A percentile compares a stretch with the other conserved stretches of the same genome.
Conservation (phyloP, 176 grass and related monocot genomes). For the Aegilops tauschii region DNA sequence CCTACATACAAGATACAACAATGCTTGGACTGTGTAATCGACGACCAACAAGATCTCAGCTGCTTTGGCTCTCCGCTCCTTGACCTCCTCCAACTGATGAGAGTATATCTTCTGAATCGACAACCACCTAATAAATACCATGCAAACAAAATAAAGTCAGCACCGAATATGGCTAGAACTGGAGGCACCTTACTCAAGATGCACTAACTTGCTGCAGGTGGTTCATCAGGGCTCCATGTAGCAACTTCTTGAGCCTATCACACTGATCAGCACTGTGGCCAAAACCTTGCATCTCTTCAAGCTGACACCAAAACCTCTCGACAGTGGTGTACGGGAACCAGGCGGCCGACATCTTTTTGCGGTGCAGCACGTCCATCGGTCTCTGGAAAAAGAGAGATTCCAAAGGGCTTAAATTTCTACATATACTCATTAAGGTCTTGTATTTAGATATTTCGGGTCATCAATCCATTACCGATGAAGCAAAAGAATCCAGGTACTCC, state of each 20-base stretch:
- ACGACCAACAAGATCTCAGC: not conserved
- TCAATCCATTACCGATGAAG: constrained; percentile 58
- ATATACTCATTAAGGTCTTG: not conserved
- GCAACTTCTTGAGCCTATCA: constrained; percentile 65
- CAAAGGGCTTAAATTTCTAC: constrained; percentile 2
- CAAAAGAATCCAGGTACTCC: constrained; percentile 76
- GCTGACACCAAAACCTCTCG: constrained; percentile 73
- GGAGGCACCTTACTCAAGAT: not conserved
- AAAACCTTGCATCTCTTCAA: constrained; percentile 64
- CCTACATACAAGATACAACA: constrained; percentile 23
- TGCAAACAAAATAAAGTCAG: not conserved
- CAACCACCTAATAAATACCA: constrained; percentile 41
- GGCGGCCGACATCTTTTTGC: constrained; percentile 79
- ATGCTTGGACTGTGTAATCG: not conserved
- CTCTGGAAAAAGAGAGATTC: constrained; percentile 55
- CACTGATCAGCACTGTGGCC: constrained; percentile 79
- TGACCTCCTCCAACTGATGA: constrained; percentile 43
- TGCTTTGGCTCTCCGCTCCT: constrained; percentile 29
- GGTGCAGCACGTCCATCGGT: constrained; percentile 57
- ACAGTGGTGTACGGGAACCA: constrained; percentile 82
- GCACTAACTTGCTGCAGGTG: constrained; percentile 69
- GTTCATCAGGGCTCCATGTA: constrained; percentile 55
- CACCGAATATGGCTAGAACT: not conserved
- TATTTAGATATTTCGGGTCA: not conserved
- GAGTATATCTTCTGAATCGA: constrained; percentile 72